Percentiles rank a stretch among this genome's conserved stretches.
Evolutionary conservation across 208 protist species (phyloP).

Genomic region (Acanthamoeba sp.): DNA sequence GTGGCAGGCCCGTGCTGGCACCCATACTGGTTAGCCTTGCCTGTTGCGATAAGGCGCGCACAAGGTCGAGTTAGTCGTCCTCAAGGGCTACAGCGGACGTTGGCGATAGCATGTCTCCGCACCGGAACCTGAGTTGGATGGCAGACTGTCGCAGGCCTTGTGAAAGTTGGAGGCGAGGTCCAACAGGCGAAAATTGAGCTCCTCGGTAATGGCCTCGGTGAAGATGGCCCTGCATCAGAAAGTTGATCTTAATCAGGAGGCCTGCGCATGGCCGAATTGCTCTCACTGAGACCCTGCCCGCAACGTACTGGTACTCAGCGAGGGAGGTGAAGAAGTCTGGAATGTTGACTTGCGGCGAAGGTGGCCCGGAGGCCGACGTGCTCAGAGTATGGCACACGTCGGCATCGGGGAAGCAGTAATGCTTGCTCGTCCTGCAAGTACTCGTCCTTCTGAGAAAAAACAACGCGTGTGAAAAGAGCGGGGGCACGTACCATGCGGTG

Average conservation of each 20-base stretch:
- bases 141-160: conserved; percentile 34
- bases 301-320: conserved; percentile 32
- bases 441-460: not conserved
- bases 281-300: no score
- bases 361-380: not conserved
- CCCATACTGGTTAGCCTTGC: not conserved
- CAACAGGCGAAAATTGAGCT: conserved; percentile 63
- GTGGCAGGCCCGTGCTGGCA: conserved; percentile 58
- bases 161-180: conserved; percentile 67
- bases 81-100: not conserved
- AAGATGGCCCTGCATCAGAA: conserved; percentile 5
- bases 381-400: not conserved
- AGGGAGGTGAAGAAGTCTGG: conserved; percentile 53
- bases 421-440: conserved; percentile 12
- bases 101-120: not conserved
- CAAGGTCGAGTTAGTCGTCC: not conserved
- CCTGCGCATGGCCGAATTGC: no score
- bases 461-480: no score
- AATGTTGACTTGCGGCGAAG: conserved; percentile 22
- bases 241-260: not conserved
- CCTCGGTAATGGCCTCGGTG: conserved; percentile 60
- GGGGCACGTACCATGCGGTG: not conserved
- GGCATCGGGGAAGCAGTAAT: conserved; percentile 66
- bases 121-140: not conserved
- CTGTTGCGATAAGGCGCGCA: not conserved